Conservation (phyloP, 2,329 filamentous ascomycete species). For the Aspergillus texensis region DNA sequence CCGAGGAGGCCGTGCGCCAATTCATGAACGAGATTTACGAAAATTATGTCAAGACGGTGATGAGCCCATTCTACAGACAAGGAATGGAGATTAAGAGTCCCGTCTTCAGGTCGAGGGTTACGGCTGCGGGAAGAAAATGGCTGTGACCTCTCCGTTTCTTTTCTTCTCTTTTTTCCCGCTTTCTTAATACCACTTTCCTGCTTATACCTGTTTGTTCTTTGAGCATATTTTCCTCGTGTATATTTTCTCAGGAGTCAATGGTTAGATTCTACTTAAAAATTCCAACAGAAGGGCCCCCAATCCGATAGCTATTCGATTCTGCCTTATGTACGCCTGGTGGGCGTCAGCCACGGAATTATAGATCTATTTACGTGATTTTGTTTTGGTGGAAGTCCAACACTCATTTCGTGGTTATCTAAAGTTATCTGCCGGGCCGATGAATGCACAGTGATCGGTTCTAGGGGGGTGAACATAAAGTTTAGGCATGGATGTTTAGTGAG, state of each 20-base stretch:
- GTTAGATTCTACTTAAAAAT: background rate
- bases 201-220: background rate
- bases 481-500: background rate
- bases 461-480: background rate
- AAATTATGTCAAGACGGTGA: constrained; percentile 92
- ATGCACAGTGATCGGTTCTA: background rate
- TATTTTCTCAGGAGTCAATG: background rate
- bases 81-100: constrained; percentile 86
- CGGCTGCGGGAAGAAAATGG: constrained; percentile 89
- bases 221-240: background rate
- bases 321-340: background rate
- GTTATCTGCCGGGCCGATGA: background rate
- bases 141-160: constrained; percentile 54
- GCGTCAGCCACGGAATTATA: background rate
- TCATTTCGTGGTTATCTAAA: background rate
- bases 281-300: background rate
- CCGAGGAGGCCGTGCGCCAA: constrained; percentile 91
- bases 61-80: constrained; percentile 92
- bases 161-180: background rate
- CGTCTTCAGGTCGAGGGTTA: constrained; percentile 79
- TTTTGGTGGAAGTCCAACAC: background rate
- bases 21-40: constrained; percentile 97
- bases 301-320: background rate
- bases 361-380: background rate
- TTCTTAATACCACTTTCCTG: background rate